A percentile compares a stretch with the other conserved stretches of the same genome.
These are phyloP conservation scores for Populus trichocarpa DNA, from an alignment of 441 rosid genomes.

Conservation along the genomic window DNA sequence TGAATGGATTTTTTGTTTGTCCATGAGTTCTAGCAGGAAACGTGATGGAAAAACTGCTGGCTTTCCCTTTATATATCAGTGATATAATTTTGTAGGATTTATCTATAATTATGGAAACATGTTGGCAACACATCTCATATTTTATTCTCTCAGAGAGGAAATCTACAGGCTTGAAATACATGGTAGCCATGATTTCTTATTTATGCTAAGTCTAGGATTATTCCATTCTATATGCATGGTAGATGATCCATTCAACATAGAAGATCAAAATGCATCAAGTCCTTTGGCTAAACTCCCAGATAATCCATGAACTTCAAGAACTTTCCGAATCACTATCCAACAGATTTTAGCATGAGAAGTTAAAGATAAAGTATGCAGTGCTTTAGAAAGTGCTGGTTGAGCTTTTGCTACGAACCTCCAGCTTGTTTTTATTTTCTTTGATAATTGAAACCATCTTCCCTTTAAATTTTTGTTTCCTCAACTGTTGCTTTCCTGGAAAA, in stretches of 20 bases:
- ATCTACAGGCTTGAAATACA: neutral
- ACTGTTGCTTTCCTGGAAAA: neutral
- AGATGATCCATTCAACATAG: neutral
- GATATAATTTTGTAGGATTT: neutral
- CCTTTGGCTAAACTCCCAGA: neutral
- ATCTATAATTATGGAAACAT: neutral
- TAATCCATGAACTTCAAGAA: neutral
- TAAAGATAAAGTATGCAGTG: neutral
- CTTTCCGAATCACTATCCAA: neutral
- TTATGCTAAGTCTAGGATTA: neutral
- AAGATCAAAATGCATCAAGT: neutral
- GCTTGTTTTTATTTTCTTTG: neutral
- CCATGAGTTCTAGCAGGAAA: neutral
- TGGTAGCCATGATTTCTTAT: neutral
- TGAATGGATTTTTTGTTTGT: neutral
- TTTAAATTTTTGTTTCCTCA: neutral
- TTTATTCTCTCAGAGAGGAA: neutral
- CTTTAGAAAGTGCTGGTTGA: neutral
- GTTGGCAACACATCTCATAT: neutral
- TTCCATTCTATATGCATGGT: neutral
- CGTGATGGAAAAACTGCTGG: neutral
- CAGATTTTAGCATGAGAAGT: neutral
- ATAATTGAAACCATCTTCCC: neutral
- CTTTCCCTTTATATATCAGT: neutral
- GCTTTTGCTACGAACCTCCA: neutral